Evolutionary conservation across 1,284 basidiomycete species (phyloP).

Genomic region (Cutaneotrichosporon sp.): DNA sequence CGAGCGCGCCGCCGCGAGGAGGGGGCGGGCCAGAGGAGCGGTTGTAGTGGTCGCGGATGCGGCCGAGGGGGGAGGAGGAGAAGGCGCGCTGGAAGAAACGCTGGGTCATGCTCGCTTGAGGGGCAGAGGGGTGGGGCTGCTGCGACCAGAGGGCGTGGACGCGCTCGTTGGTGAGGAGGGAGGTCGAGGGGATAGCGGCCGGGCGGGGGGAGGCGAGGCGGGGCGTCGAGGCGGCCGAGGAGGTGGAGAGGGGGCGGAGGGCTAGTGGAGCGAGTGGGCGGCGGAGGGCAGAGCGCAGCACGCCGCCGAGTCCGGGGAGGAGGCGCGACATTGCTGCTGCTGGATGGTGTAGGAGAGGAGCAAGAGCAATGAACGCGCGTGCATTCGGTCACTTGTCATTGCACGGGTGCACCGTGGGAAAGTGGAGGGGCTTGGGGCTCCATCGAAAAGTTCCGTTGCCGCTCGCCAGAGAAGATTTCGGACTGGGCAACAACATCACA

Average conservation of each 20-base stretch:
- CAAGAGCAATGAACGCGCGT: not conserved
- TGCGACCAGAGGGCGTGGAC: not conserved
- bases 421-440: conserved; percentile 6
- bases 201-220: not conserved
- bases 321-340: conserved; percentile 18
- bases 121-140: not conserved
- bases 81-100: conserved; percentile 14
- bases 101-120: not conserved
- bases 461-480: not conserved
- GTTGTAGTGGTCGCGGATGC: conserved; percentile 10
- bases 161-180: not conserved
- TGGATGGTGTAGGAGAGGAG: not conserved
- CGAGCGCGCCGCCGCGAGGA: not conserved
- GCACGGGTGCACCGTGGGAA: conserved; percentile 4
- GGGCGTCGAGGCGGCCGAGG: not conserved
- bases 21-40: not conserved
- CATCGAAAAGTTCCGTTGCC: not conserved
- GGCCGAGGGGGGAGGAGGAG: conserved; percentile 6
- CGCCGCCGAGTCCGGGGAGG: conserved; percentile 14
- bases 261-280: not conserved
- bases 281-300: not conserved
- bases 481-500: not conserved
- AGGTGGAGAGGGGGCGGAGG: not conserved
- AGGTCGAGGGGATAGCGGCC: not conserved
- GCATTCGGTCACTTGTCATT: not conserved